Conservation (phyloP, 345 rosid species). For the Kandelia obovata region DNA sequence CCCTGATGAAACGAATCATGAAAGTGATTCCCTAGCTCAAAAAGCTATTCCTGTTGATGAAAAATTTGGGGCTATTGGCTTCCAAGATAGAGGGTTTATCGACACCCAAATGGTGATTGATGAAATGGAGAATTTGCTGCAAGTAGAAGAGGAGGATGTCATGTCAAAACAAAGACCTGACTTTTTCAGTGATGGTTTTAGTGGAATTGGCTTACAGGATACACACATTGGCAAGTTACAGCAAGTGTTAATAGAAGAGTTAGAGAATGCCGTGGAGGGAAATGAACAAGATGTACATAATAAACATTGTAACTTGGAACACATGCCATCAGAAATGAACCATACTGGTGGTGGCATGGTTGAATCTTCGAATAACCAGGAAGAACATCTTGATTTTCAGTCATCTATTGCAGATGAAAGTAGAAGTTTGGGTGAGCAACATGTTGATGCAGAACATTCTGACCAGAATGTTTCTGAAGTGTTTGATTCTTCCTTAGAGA, state of each 20-base stretch:
- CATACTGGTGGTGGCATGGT: slow-evolving; percentile 18
- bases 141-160: slow-evolving; percentile 25
- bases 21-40: slow-evolving; percentile 4
- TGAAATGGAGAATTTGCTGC: slow-evolving; percentile 33
- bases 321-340: slow-evolving; percentile 14
- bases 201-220: slow-evolving; percentile 33
- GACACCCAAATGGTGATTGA: slow-evolving; percentile 21
- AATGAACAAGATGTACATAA: slow-evolving; percentile 27
- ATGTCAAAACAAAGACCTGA: slow-evolving; percentile 13
- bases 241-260: slow-evolving; percentile 44
- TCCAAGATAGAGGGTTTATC: slow-evolving; percentile 12
- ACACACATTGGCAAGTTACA: slow-evolving; percentile 18
- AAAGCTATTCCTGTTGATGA: slow-evolving; percentile 15
- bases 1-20: slow-evolving; percentile 12
- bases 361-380: slow-evolving; percentile 17
- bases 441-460: slow-evolving; percentile 21
- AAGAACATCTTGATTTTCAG: slow-evolving; percentile 24
- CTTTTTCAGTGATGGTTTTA: slow-evolving; percentile 17
- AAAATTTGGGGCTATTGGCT: slow-evolving; percentile 15
- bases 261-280: slow-evolving; percentile 43
- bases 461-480: slow-evolving; percentile 16
- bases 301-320: slow-evolving; percentile 19
- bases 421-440: slow-evolving; percentile 14
- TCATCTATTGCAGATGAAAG: slow-evolving; percentile 20
- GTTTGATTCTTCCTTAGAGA: slow-evolving; percentile 10